Base-by-base conservation (phyloP, 2,329 filamentous ascomycete species). In the Fusarium oligoseptatum region DNA sequence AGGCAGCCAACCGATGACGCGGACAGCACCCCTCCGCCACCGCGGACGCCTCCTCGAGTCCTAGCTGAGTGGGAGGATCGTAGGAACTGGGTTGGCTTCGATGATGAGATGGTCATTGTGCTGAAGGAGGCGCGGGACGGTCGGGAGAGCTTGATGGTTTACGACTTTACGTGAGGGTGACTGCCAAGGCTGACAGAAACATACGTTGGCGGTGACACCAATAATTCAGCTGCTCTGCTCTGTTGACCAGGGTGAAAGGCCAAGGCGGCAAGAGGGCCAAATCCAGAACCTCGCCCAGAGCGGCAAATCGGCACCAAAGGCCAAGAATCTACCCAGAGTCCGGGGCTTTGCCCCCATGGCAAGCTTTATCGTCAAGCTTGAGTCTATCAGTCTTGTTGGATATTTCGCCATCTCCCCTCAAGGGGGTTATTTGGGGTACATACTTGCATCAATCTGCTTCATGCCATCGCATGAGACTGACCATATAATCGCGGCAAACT, bases 41-140 rank as follows among this genome's bases (percentile, higher is more conserved):
- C 32, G 14, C 50, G n/a, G 24, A 41, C 52, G 15, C 45, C 48
- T 17, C 32, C 34, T 10, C 52, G 32, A 36, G 69, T 39, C 48
- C 32, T 67, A 34, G 64, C 77, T 34, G 78, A 80, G 43, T 84
- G 84, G 81, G 85, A 88, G 39, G 87, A 87, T 67, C 82, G 83
- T 58, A 84, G 87, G 68, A 89, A 89, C 61, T 96, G 93, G 90
- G 91, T 98, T 10, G 94, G 94, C 0, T 98, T 98, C 78, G 95
- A 98, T 78, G 94, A 97, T 50, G 94, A 97, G 82, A 95, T 95
- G 84, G 93, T 98, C n/a, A 92, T 97, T 71, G 91, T 98, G 48
- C 86, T 97, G 60, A 92, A 94, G 74, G 93, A 96, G 83, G 89
- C 90, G 73, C 82, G 85, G 29, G 85, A 89, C 29, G 93, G 93